These are phyloP conservation scores for Plasmopara halstedii DNA, from an alignment of 352 stramenopile species.

Conservation along the genomic window DNA sequence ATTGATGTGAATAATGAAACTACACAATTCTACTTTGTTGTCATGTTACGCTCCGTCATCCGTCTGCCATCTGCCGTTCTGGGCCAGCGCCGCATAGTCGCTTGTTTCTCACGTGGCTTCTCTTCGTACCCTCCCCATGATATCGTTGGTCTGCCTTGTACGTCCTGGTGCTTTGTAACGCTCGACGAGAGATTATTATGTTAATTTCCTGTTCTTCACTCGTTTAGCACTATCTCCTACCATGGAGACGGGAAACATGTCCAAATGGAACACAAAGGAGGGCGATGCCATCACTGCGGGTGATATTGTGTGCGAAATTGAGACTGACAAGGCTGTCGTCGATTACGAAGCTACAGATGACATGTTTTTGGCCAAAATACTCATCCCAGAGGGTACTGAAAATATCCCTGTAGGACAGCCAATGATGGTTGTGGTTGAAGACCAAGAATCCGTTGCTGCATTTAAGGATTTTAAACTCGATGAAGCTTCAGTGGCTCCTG, in stretches of 20 bases:
- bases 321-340: conserved; percentile 99
- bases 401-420: conserved; percentile 90
- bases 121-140: conserved; percentile 72
- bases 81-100: conserved; percentile 28
- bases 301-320: conserved; percentile 95
- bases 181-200: not conserved
- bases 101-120: conserved; percentile 40
- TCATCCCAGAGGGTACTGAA: conserved; percentile 84
- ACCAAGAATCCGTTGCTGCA: conserved; percentile 59
- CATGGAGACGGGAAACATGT: conserved; percentile 95
- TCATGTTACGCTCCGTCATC: conserved; percentile 53
- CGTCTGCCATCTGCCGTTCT: conserved; percentile 30
- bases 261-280: conserved; percentile 92
- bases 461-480: conserved; percentile 78
- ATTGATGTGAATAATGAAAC: conserved; percentile 11
- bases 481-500: conserved; percentile 23
- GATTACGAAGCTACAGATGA: conserved; percentile 98
- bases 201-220: conserved; percentile 2
- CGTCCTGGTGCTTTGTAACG: conserved; percentile 1
- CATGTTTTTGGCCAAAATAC: conserved; percentile 94
- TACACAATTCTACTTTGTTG: too few species aligned
- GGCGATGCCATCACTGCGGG: conserved; percentile 90
- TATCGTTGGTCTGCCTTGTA: conserved; percentile 71
- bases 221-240: conserved; percentile 91
- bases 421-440: conserved; percentile 95